These are phyloP conservation scores for Vitis amurensis DNA, from an alignment of 164 flowering plant species.

Conservation along the genomic window DNA sequence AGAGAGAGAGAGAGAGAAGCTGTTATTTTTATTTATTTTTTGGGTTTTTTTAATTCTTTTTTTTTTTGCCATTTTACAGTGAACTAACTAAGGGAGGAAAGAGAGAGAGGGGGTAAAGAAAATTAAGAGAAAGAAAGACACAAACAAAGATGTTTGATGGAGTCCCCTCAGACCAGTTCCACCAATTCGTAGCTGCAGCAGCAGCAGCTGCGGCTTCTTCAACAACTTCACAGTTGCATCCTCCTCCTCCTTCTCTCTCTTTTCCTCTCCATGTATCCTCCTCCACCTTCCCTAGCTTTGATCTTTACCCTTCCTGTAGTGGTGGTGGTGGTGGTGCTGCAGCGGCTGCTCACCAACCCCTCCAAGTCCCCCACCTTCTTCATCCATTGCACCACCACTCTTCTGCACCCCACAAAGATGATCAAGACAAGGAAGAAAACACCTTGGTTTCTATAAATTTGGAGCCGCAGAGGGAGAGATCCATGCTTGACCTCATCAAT, in stretches of 20 bases:
- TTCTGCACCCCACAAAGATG: conserved; percentile 9
- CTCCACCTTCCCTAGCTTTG: conserved; percentile 20
- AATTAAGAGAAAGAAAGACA: neutral
- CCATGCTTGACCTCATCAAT: conserved; percentile 18
- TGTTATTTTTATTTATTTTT: conserved; percentile 7
- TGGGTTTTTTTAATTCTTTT: conserved; percentile 11
- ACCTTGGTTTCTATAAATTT: conserved; percentile 11
- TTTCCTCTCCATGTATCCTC: conserved; percentile 13
- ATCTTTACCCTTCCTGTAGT: conserved; percentile 11
- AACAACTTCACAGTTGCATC: conserved; percentile 19
- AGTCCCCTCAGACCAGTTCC: conserved; percentile 43
- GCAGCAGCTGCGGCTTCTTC: conserved; percentile 14
- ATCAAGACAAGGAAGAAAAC: conserved; percentile 14
- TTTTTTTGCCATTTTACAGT: conserved; percentile 19
- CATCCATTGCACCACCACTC: conserved; percentile 22
- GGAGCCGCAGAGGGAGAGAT: conserved; percentile 24
- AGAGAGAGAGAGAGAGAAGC: conserved; percentile 30
- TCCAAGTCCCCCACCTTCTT: conserved; percentile 17
- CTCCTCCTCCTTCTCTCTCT: conserved; percentile 14
- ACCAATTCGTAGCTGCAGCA: conserved; percentile 45
- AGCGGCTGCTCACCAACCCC: conserved; percentile 14
- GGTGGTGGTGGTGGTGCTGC: too few relatives aligned
- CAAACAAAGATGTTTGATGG: conserved; percentile 57
- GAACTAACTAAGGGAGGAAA: conserved; percentile 4
- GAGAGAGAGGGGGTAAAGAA: conserved; percentile 3